phyloP scores from a whole-genome alignment of 2,329 filamentous ascomycete species.

The Aspergillus terreus region DNA sequence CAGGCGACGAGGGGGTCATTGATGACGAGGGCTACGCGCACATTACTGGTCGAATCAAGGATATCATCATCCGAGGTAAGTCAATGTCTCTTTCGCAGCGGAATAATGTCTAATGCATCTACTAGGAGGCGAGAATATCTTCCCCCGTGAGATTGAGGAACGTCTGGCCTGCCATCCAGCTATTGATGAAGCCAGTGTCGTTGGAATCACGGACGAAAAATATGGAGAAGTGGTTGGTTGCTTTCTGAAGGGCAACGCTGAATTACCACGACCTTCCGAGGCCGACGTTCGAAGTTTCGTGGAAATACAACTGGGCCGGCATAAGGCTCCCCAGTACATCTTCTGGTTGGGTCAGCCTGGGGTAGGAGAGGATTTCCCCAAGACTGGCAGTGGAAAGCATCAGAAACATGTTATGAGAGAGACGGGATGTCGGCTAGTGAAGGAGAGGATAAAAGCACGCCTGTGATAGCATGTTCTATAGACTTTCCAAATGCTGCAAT shows the following conservation, averaged over 20 bases:
- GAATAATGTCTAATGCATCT: background rate
- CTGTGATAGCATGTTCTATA: too few species aligned
- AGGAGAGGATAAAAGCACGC: background rate
- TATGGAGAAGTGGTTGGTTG: slow-evolving; percentile 19
- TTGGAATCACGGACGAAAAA: slow-evolving; percentile 57
- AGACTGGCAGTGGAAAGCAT: slow-evolving; percentile 64
- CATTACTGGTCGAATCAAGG: slow-evolving; percentile 71
- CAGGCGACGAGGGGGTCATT: slow-evolving; percentile 53
- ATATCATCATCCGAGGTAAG: slow-evolving; percentile 67
- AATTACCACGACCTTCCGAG: too few species aligned
- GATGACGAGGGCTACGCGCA: slow-evolving; percentile 59
- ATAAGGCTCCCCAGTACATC: slow-evolving; percentile 40
- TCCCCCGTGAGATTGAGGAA: slow-evolving; percentile 69
- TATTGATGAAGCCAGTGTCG: slow-evolving; percentile 59
- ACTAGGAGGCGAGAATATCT: slow-evolving; percentile 64
- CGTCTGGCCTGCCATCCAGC: slow-evolving; percentile 58
- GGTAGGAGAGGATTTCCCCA: slow-evolving; percentile 50
- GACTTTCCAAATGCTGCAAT: too few species aligned
- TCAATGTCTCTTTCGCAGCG: background rate
- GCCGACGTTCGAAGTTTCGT: slow-evolving; percentile 37
- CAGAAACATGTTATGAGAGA: slow-evolving; percentile 56
- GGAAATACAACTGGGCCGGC: slow-evolving; percentile 13
- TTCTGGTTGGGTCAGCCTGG: slow-evolving; percentile 61
- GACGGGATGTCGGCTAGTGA: slow-evolving; percentile 21
- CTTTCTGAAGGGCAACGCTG: slow-evolving; percentile 43